Conservation (phyloP, 805 yeast genomes). For the Yamadazyma tumulicola region DNA sequence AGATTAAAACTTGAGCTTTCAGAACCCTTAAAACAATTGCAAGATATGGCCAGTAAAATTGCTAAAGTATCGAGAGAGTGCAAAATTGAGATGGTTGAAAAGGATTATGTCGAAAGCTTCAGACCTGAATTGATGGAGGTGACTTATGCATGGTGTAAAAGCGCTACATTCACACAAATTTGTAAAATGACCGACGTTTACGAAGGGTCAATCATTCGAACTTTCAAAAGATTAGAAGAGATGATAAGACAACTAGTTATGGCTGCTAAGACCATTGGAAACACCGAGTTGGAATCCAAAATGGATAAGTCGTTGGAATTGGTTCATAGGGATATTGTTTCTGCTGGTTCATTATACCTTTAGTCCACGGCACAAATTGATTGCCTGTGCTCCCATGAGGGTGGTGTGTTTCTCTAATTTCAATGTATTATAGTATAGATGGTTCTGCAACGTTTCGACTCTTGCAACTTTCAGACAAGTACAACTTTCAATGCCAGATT, state of each 20-base stretch:
- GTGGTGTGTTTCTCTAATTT: too few species aligned
- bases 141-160: constrained; percentile 94
- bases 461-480: too few species aligned
- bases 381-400: too few species aligned
- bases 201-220: constrained; percentile 93
- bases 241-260: constrained; percentile 82
- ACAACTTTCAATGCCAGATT: too few species aligned
- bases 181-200: constrained; percentile 99
- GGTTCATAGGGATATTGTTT: constrained; percentile 93
- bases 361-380: too few species aligned
- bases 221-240: constrained; percentile 93
- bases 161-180: constrained; percentile 92
- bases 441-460: too few species aligned
- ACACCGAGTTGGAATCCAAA: constrained; percentile 76
- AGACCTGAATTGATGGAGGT: constrained; percentile 96
- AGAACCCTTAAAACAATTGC: constrained; percentile 87
- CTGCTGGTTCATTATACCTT: constrained; percentile 90
- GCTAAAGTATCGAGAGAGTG: constrained; percentile 89
- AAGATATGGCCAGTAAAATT: constrained; percentile 85
- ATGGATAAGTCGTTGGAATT: constrained; percentile 83
- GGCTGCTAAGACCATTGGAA: constrained; percentile 95
- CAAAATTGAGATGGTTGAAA: constrained; percentile 84
- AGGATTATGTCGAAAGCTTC: constrained; percentile 88
- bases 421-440: too few species aligned
- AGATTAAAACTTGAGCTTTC: constrained; percentile 82